These are phyloP conservation scores for Tritrichomonas musculus DNA, from an alignment of 208 protist species.

Conservation along the genomic window DNA sequence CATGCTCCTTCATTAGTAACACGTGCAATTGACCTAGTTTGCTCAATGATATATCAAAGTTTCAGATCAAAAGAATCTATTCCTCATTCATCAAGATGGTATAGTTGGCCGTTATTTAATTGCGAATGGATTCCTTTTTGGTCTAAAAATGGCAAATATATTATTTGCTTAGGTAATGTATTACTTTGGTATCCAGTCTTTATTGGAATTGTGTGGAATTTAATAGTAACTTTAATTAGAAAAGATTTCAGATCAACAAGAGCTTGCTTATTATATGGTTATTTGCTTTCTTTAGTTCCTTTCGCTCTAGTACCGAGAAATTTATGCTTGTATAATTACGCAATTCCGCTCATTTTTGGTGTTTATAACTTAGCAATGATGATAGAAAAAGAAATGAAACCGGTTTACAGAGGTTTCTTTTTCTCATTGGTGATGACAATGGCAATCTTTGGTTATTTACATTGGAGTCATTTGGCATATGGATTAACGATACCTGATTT, in stretches of 20 bases:
- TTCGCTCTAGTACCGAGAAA: neutral
- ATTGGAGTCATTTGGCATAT: no score
- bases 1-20: neutral
- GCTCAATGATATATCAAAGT: neutral
- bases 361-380: neutral
- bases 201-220: neutral
- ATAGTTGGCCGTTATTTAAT: neutral
- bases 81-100: neutral
- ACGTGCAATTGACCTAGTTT: neutral
- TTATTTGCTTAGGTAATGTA: neutral
- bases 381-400: no score
- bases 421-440: no score
- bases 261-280: neutral
- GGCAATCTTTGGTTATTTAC: no score
- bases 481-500: no score
- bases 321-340: neutral
- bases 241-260: neutral
- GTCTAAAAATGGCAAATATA: neutral
- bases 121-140: neutral
- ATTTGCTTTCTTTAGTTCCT: neutral
- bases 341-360: slow-evolving; percentile 2
- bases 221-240: neutral
- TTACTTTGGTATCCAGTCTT: neutral
- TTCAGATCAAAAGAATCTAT: neutral
- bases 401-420: no score